These are phyloP conservation scores for Aspergillus panamensis DNA, from an alignment of 495 filamentous ascomycete species.

Conservation along the genomic window DNA sequence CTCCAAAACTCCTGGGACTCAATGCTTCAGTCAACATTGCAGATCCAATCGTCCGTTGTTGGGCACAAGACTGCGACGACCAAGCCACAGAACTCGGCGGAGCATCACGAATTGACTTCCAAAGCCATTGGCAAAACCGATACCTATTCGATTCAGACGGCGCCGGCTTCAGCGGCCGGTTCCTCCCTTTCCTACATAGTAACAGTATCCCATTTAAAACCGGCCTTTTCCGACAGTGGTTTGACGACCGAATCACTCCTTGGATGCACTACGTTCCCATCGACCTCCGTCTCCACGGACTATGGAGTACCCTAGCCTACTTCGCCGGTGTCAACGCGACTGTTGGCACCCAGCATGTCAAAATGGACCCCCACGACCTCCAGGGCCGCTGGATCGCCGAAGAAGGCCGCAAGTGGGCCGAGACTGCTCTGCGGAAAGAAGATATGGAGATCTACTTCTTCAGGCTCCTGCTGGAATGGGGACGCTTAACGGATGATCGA, in stretches of 20 bases:
- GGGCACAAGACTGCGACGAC: conserved; percentile 47
- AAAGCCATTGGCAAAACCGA: conserved; percentile 60
- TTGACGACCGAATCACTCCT: conserved; percentile 61
- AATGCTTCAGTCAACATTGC: conserved; percentile 46
- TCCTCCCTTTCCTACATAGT: conserved; percentile 61
- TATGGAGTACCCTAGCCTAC: conserved; percentile 64
- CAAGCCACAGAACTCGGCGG: conserved; percentile 51
- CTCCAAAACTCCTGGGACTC: conserved; percentile 29
- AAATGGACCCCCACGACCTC: conserved; percentile 37
- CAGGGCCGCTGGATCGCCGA: conserved; percentile 63
- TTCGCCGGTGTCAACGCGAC: conserved; percentile 46
- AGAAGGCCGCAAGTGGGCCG: conserved; percentile 61
- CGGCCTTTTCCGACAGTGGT: conserved; percentile 72
- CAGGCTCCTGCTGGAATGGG: conserved; percentile 73
- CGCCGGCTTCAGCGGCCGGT: conserved; percentile 62
- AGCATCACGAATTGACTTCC: conserved; percentile 44
- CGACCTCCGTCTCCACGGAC: conserved; percentile 62
- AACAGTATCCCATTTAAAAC: conserved; percentile 59
- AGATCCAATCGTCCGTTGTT: conserved; percentile 51
- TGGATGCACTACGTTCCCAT: conserved; percentile 80
- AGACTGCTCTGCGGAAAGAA: conserved; percentile 63
- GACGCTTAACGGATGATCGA: conserved; percentile 57
- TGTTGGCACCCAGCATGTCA: conserved; percentile 23
- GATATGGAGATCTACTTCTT: conserved; percentile 86
- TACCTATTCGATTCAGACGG: conserved; percentile 67